These are phyloP conservation scores for Saccharomycopsis synnaedendra DNA, from an alignment of 805 yeast species.

Conservation along the genomic window DNA sequence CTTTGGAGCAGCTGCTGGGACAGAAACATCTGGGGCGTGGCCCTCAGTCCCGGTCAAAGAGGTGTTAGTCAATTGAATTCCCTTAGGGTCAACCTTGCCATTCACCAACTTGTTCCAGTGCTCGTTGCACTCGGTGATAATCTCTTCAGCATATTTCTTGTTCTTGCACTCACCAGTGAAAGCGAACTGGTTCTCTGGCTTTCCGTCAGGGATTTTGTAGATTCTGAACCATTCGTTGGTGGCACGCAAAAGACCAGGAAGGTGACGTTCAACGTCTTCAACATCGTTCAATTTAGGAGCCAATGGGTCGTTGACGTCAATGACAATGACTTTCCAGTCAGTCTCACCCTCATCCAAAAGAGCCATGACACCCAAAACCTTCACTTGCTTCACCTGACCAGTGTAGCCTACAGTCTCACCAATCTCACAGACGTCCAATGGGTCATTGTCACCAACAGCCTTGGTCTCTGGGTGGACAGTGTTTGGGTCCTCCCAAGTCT, in stretches of 20 bases:
- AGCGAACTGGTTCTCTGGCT: slow-evolving; percentile 64
- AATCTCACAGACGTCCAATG: slow-evolving; percentile 88
- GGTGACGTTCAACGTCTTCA: slow-evolving; percentile 50
- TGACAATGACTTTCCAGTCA: slow-evolving; percentile 84
- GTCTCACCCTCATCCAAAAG: slow-evolving; percentile 89
- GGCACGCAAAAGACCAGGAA: slow-evolving; percentile 63
- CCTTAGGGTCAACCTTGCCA: slow-evolving; percentile 28
- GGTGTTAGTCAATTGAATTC: slow-evolving; percentile 66
- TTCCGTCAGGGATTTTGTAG: slow-evolving; percentile 77
- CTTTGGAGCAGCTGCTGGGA: slow-evolving; percentile 62
- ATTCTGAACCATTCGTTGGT: slow-evolving; percentile 74
- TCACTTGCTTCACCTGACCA: slow-evolving; percentile 58
- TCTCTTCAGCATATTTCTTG: slow-evolving; percentile 44
- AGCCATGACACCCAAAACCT: slow-evolving; percentile 68
- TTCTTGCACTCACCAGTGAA: slow-evolving; percentile 57
- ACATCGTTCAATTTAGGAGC: slow-evolving; percentile 49
- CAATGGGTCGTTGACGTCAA: slow-evolving; percentile 56
- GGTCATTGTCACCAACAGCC: slow-evolving; percentile 82
- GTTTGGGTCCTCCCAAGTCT: slow-evolving; percentile 97
- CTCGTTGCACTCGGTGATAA: slow-evolving; percentile 51
- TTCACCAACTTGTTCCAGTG: slow-evolving; percentile 55
- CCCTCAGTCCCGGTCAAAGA: slow-evolving; percentile 49
- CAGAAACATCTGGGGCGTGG: slow-evolving; percentile 34
- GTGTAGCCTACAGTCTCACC: slow-evolving; percentile 45
- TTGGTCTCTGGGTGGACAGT: slow-evolving; percentile 25